Conservation (phyloP, 768 basidiomycete species). For the Naganishia vaughanmartiniae region DNA sequence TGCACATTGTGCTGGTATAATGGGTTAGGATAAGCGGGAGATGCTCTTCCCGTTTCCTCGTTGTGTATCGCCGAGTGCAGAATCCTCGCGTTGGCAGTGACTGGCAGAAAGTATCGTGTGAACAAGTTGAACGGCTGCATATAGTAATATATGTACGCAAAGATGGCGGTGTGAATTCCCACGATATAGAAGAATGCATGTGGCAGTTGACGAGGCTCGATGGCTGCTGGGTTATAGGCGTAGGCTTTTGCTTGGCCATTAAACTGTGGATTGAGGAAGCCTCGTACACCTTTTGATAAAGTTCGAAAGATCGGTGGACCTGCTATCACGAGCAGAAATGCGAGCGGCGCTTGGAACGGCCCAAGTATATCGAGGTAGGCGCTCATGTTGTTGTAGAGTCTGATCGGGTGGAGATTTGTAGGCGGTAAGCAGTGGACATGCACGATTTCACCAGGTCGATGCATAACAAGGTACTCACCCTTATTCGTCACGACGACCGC, state of each 20-base stretch:
- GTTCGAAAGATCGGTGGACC: constrained; percentile 37
- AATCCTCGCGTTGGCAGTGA: constrained; percentile 31
- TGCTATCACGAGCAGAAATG: constrained; percentile 35
- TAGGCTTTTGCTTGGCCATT: constrained; percentile 19
- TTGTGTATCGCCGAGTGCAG: constrained; percentile 33
- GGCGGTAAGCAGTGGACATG: background rate
- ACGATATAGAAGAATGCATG: constrained; percentile 33
- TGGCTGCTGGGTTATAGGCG: constrained; percentile 18
- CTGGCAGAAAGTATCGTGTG: constrained; percentile 35
- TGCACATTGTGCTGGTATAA: constrained; percentile 5
- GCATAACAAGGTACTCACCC: no score
- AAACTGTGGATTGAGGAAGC: constrained; percentile 16
- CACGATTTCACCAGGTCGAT: no score
- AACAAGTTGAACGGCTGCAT: constrained; percentile 43
- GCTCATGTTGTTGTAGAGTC: background rate
- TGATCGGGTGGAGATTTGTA: background rate
- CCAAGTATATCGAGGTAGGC: constrained; percentile 27
- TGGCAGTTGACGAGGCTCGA: constrained; percentile 26
- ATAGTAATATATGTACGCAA: constrained; percentile 36
- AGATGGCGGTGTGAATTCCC: constrained; percentile 31
- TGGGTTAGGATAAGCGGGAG: background rate
- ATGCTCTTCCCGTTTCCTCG: constrained; percentile 7
- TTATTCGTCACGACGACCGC: background rate
- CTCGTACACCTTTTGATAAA: constrained; percentile 22
- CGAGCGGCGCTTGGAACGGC: constrained; percentile 35